Evolutionary conservation across 2,329 filamentous ascomycete species (phyloP), one percentile per base, ranked within the genome.

Genomic region (Venturia nashicola): DNA sequence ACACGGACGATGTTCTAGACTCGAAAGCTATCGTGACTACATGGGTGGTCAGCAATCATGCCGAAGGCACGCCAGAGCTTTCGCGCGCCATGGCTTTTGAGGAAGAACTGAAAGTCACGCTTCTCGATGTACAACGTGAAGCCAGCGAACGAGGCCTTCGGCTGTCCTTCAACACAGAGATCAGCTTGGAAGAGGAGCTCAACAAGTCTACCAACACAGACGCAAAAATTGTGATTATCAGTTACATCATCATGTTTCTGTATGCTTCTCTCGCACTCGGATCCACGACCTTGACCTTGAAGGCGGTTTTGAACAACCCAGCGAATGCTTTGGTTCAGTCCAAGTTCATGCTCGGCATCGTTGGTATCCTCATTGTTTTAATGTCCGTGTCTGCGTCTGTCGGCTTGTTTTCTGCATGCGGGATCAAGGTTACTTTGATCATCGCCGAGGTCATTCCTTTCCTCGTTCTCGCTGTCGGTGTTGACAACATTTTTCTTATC

Each of bases 141-240:
- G 95, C 94, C 8, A 76, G 76, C 3, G 80, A 87, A 23, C 86
- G 89, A 59, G 92, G 92, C 0, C 82, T 99, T 11, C 84, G 94
- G 23, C 78, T 99, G 43, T 97, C 92, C 8, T 99, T 97, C 80
- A 96, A 86, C 61, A 96, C 94, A 0, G 94, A 99, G 76, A 90
- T 93, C 75, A 97, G 92, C 74, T 79, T 99, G 66, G 93, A 97
- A 73, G 84, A 97, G 72, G 94, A 99, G 72, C 81, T 99, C 65
- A 99, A 97, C 79, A 96, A 97, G 77, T 96, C 91, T 44, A 97
- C 91, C 61, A 99, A 99, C 75, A 97, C 94, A 0, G 94, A 99
- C 74, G 95, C 93, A 55, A 97, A 93, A 74, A 99, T 99, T 70
- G 86, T 99, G 32, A 85, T 93, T 63, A 88, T 99, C 76, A 97